Evolutionary conservation across 345 rosid genomes (phyloP), one percentile per base, ranked within the genome.

Genomic region (Eucalyptus cloeziana): DNA sequence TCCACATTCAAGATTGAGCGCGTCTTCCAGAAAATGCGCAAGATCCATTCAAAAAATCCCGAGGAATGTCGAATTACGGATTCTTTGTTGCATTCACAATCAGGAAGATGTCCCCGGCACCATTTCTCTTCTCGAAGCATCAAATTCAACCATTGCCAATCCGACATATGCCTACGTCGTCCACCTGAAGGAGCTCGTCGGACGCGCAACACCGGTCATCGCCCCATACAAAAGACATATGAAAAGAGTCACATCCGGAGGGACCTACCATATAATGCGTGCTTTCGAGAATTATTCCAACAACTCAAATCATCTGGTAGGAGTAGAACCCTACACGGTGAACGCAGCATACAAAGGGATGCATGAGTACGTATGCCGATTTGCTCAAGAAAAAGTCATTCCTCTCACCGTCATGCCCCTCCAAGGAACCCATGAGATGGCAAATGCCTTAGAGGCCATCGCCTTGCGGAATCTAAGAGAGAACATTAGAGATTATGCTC

Each of bases 171-270:
- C 86, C 40, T 49, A 69, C 8, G 45, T 89, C 21, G 86, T 87
- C 88, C 90, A 86, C 56, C 86, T 86, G 86, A 89, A 86, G 10
- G 90, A 86, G 88, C 90, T 89, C 24, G 31, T 79, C 43, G 90
- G 90, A 19, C 86, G 45, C 19, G 90, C 88, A 12, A 79, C 90
- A 8, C 90, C 90, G 12, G n/a, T 86, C 45, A 86, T 89, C 49
- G 52, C 79, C 33, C 80, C 87, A 7, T 85, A 64, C 37, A 64
- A 64, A 37, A 22, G 51, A 60, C 31, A 64, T 33, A 27, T 56
- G n/a, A 56, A 80, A n/a, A 45, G 62, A 24, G 24, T 50, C 22
- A 58, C 40, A 17, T 58, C 88, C 27, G 50, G 67, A 71, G 51
- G 49, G 60, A 86, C 85, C 44, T 71, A 62, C 49, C 37, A 51